Evolutionary conservation across 768 basidiomycete species (phyloP).

Genomic region (Xerocomus brunneocitrinus): DNA sequence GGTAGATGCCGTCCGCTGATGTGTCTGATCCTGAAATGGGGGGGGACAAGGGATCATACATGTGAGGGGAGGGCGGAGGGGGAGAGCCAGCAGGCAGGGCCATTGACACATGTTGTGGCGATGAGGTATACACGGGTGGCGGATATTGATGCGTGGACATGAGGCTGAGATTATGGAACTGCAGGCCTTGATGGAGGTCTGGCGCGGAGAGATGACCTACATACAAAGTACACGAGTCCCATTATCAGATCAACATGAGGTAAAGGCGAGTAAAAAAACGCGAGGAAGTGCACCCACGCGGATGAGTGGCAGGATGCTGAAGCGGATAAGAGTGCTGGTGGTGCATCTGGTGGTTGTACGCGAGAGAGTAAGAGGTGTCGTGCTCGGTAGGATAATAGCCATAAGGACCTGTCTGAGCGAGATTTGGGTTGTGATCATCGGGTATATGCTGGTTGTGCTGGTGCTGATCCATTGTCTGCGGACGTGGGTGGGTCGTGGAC

Average conservation of each 20-base stretch:
- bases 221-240: conserved; percentile 43
- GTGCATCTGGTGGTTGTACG: conserved; percentile 46
- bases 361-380: conserved; percentile 50
- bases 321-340: conserved; percentile 50
- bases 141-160: conserved; percentile 65
- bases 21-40: conserved; percentile 88
- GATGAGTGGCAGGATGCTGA: conserved; percentile 54
- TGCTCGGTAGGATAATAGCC: conserved; percentile 52
- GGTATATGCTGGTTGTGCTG: conserved; percentile 43
- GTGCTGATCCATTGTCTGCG: conserved; percentile 35
- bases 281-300: conserved; percentile 64
- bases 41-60: conserved; percentile 82
- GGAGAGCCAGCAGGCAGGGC: conserved; percentile 62
- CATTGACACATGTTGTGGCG: conserved; percentile 67
- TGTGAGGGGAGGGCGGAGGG: conserved; percentile 71
- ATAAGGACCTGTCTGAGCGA: conserved; percentile 40
- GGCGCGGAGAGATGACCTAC: conserved; percentile 60
- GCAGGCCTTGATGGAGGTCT: conserved; percentile 64
- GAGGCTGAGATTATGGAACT: conserved; percentile 60
- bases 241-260: conserved; percentile 69
- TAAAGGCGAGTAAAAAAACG: conserved; percentile 37
- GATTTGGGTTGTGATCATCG: conserved; percentile 44
- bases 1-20: conserved; percentile 78
- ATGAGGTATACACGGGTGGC: conserved; percentile 53
- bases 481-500: conserved; percentile 33